These are phyloP conservation scores for Leccinellum albellum DNA, from an alignment of 768 basidiomycete species.

Conservation along the genomic window DNA sequence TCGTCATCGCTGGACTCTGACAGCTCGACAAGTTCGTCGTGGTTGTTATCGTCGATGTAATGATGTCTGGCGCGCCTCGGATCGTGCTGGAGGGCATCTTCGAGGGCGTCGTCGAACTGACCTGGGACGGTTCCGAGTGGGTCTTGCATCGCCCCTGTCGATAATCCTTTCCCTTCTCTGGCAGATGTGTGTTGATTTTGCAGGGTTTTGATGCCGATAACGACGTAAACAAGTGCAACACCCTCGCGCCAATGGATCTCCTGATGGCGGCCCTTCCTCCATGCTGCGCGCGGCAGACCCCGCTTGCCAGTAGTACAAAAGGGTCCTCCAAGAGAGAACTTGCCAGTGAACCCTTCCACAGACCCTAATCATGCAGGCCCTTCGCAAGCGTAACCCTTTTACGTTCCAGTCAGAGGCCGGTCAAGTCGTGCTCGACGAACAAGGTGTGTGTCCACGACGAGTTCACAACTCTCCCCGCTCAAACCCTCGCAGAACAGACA, in stretches of 20 bases:
- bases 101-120: conserved; percentile 62
- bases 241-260: conserved; percentile 9
- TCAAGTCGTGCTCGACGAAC: conserved; percentile 45
- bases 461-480: background rate
- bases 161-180: background rate
- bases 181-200: background rate
- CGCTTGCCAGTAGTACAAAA: conserved; percentile 10
- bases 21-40: conserved; percentile 27
- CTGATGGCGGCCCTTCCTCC: background rate
- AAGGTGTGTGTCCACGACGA: conserved; percentile 34
- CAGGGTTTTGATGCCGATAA: background rate
- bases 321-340: background rate
- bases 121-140: conserved; percentile 38
- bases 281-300: conserved; percentile 2
- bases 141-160: background rate
- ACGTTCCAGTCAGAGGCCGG: conserved; percentile 31
- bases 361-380: conserved; percentile 20
- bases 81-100: conserved; percentile 19
- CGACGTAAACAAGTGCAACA: conserved; percentile 18
- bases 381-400: conserved; percentile 48
- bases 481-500: conserved; percentile 51
- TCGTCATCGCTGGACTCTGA: conserved; percentile 26
- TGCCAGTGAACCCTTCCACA: background rate
- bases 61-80: conserved; percentile 28
- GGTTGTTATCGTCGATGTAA: conserved; percentile 41